Evolutionary conservation across 768 basidiomycete species (phyloP), one percentile per base, ranked within the genome.

Genomic region (Neoboletus subvelutipes): DNA sequence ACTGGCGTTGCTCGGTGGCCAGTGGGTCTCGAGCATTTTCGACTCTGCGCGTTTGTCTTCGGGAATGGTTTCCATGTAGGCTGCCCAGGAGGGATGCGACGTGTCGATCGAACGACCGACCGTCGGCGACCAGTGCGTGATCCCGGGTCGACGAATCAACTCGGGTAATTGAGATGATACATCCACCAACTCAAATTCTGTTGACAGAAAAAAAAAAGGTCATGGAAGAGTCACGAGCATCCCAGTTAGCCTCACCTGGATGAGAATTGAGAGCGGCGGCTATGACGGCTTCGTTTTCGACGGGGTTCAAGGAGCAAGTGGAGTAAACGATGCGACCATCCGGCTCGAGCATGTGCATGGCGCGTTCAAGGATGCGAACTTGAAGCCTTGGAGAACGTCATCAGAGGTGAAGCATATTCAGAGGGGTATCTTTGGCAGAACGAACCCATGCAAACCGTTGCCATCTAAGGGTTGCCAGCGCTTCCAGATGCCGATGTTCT

Each of bases 251-350:
- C 57, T 50, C 41, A 89, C 94, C 90, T 24, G 84, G 81, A 57
- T 87, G 83, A 1, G 78, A 71, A 57, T 83, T 83, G 37, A 98
- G 78, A 0, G 92, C 94, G 43, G 90, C 87, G 1, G 92, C 88
- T 34, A 98, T 78, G 58, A 98, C 96, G 9, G 97, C 93, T 71
- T 99, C 97, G 69, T 99, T 98, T 74, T 99, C 97, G 13, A 94
- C 81, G 1, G 97, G 97, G 71, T 98, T 98, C 62, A 98, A 77
- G 0, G 95, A 98, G 67, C 97, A 98, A 0, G 97, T 99, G 6
- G 97, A 98, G 71, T 98, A 99, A 18, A 98, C 95, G 59, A 98
- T 88, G 36, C 90, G 86, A 9, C 95, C 96, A n/a, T 86, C 83
- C 12, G 69, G 66, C 59, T 82, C 80, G 40, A 99, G 81, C 74